Evolutionary conservation across 2,329 filamentous ascomycete species (phyloP), one percentile per base, ranked within the genome.

Genomic region (Neonectria faginata): DNA sequence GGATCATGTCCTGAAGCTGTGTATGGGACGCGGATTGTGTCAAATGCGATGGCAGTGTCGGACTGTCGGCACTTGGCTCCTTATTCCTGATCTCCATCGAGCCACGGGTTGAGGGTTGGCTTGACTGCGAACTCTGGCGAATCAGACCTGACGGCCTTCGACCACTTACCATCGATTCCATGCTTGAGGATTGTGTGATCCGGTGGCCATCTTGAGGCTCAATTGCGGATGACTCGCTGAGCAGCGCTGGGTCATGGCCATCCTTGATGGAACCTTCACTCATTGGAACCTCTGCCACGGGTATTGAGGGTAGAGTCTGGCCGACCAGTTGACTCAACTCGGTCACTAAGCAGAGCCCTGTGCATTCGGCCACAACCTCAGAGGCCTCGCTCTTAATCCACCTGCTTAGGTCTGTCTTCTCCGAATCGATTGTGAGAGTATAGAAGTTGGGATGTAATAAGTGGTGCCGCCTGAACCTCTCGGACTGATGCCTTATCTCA

Each of bases 401-500:
- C 56, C 92, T 88, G 45, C 90, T 89, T 65, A 88, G 85, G 72
- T 96, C 92, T 0, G 85, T 89, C 74, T 94, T 87, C 76, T 96
- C 92, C 2, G 92, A 91, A 67, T 96, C 92, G 52, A 92, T 85
- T 0, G 92, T 95, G 48, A 92, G 84, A 41, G 86, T 90, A 75
- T 92, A 94, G 77, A 96, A 95, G 76, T 94, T 94, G n/a, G 92
- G 90, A 75, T 96, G 92, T 16, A 96, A 80, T 6, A 93, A 79
- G 78, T 96, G 93, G 39, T 88, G 86, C 67, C 89, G 87, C 41
- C 91, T 86, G 75, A 93, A 94, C 20, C 85, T 86, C 71, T 95
- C 92, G 2, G 91, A 94, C 54, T 92, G 85, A 71, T 91, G 87
- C 5, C 92, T 85, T 60, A 96, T 93, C 70, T 94, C 89, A 4